These are phyloP conservation scores for Clonostachys rhizophaga DNA, from an alignment of 2,329 filamentous ascomycete genomes.

Conservation along the genomic window DNA sequence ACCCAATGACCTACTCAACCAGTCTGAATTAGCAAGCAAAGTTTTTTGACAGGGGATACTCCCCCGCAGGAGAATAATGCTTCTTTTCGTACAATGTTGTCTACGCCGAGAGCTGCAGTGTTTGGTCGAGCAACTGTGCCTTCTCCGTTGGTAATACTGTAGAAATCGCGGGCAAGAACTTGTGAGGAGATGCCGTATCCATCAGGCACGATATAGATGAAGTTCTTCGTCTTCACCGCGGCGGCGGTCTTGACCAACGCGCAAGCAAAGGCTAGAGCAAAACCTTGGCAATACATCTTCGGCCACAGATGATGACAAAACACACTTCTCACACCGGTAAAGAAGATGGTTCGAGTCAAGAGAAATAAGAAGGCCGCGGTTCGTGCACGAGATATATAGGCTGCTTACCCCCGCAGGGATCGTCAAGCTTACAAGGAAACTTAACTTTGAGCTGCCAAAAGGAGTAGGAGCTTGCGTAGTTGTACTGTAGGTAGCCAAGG, in stretches of 20 bases:
- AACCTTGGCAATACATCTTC: too few relatives aligned
- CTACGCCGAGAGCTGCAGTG: slow-evolving; percentile 9
- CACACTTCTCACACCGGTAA: too few relatives aligned
- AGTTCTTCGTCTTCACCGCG: slow-evolving; percentile 14
- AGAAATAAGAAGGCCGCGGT: too few relatives aligned
- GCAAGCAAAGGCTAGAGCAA: background rate
- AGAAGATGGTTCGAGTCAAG: too few relatives aligned
- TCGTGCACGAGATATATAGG: too few relatives aligned
- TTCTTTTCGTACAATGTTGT: slow-evolving; percentile 9
- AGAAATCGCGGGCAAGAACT: slow-evolving; percentile 16
- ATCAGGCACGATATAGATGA: slow-evolving; percentile 24
- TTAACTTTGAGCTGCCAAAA: too few relatives aligned
- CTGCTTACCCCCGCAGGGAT: too few relatives aligned
- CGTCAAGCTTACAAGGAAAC: too few relatives aligned
- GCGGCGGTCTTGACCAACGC: background rate
- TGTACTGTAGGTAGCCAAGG: too few relatives aligned
- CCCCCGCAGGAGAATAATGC: background rate
- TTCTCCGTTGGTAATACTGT: slow-evolving; percentile 8
- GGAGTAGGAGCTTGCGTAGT: too few relatives aligned
- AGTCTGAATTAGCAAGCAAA: background rate
- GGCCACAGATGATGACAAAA: too few relatives aligned
- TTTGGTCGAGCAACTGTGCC: slow-evolving; percentile 8
- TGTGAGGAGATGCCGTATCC: slow-evolving; percentile 20
- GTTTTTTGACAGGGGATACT: background rate
- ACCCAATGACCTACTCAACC: slow-evolving; percentile 8